phyloP scores from a whole-genome alignment of 345 rosid genomes.

The Brassica carinata region DNA sequence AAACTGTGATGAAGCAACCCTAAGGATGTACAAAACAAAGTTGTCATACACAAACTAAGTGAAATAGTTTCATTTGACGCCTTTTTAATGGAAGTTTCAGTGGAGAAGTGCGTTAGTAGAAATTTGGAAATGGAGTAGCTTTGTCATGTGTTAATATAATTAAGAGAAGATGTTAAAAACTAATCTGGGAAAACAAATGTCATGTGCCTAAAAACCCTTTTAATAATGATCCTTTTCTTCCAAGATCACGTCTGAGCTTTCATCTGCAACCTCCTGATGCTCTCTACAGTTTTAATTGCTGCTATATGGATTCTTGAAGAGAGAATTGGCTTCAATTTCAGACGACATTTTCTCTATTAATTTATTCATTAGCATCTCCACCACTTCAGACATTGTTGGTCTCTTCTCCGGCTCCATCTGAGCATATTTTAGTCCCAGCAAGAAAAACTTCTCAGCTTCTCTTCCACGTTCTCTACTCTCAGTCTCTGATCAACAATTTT shows the following conservation, averaged over 20 bases:
- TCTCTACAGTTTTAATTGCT: slow-evolving; percentile 13
- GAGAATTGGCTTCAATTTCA: slow-evolving; percentile 61
- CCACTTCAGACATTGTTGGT: slow-evolving; percentile 79
- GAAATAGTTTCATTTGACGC: slow-evolving; percentile 38
- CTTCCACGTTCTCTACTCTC: slow-evolving; percentile 65
- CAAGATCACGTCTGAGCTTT: slow-evolving; percentile 24
- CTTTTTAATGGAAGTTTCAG: slow-evolving; percentile 79
- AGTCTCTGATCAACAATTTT: slow-evolving; percentile 69
- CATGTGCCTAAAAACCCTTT: slow-evolving; percentile 12
- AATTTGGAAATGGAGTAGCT: slow-evolving; percentile 91
- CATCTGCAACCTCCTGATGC: slow-evolving; percentile 20
- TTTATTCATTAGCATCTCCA: slow-evolving; percentile 61
- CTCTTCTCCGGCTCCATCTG: slow-evolving; percentile 69
- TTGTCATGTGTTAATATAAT: slow-evolving; percentile 32
- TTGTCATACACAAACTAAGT: background rate
- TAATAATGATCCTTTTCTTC: slow-evolving; percentile 1
- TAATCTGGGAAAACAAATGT: background rate
- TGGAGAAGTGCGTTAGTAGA: slow-evolving; percentile 86
- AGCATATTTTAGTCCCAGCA: slow-evolving; percentile 70
- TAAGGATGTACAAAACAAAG: slow-evolving; percentile 4
- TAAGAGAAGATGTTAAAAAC: slow-evolving; percentile 1
- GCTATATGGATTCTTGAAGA: slow-evolving; percentile 48
- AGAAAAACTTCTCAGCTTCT: slow-evolving; percentile 52
- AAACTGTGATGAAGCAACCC: slow-evolving; percentile 46
- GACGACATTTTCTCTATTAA: slow-evolving; percentile 25